Percentiles rank a stretch among this genome's conserved stretches.
Evolutionary conservation across 164 flowering plant species (phyloP).

Genomic region (Vitis cinerea): DNA sequence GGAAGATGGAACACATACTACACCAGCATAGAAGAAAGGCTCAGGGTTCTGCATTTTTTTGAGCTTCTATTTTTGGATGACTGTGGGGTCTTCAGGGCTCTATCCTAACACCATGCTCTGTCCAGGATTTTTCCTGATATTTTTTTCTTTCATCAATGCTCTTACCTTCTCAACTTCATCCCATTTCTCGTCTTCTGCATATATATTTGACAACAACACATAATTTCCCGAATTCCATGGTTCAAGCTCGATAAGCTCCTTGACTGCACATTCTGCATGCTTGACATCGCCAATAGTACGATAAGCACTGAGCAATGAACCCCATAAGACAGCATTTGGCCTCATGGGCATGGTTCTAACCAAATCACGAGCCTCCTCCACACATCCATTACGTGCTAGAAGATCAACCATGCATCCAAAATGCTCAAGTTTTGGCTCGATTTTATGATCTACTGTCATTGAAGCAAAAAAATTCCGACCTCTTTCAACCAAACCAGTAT

Average conservation of each 20-base stretch:
- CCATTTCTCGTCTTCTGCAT: conserved; percentile 82
- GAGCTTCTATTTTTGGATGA: too few relatives aligned
- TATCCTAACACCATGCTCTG: conserved; percentile 28
- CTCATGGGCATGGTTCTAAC: conserved; percentile 59
- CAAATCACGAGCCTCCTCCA: conserved; percentile 62
- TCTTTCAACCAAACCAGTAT: conserved; percentile 66
- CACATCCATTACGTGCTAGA: conserved; percentile 65
- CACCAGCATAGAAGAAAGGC: too few relatives aligned
- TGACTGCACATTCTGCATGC: conserved; percentile 61
- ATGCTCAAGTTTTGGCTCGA: conserved; percentile 71
- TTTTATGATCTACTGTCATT: conserved; percentile 39
- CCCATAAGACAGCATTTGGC: conserved; percentile 86
- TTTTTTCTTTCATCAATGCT: conserved; percentile 47
- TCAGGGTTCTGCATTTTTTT: too few relatives aligned
- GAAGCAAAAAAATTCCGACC: conserved; percentile 61
- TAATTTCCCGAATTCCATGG: conserved; percentile 85
- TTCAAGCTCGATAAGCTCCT: conserved; percentile 66
- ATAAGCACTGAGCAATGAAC: conserved; percentile 74
- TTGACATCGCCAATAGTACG: conserved; percentile 54
- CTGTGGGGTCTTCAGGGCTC: too few relatives aligned
- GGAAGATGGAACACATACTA: too few relatives aligned
- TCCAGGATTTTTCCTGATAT: conserved; percentile 58
- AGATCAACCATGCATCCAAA: conserved; percentile 87
- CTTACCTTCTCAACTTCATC: conserved; percentile 70
- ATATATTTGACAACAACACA: conserved; percentile 72